Base-by-base conservation (phyloP, 2,329 filamentous ascomycete species). In the Fusarium euwallaceae region DNA sequence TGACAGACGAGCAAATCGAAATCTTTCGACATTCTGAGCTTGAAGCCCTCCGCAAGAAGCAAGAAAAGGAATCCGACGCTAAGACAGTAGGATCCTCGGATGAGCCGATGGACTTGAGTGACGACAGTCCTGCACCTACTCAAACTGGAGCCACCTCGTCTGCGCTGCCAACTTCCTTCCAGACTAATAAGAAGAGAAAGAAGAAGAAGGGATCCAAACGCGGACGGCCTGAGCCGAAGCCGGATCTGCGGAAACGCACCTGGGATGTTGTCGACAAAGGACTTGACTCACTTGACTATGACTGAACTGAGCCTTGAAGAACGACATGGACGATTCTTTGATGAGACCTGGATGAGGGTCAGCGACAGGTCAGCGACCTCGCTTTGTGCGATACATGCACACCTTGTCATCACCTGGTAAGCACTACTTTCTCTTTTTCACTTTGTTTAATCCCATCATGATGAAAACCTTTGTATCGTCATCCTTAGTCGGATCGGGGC, bases 1-100 rank as follows among this genome's bases (percentile, higher is more conserved):
- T 98, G 78, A 98, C 95, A 11, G 94, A 98, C 79, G 94, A 95
- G 77, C 94, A 98, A 85, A 94, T 98, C 76, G 90, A 91, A 63
- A 96, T 98, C 71, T 98, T 98, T 81, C 89, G 95, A 71, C 94
- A 97, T 80, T 96, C 94, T 3, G 96, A 98, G 82, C 89, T 97
- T 24, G 92, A 97, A 79, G 84, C 90, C 14, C 85, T 97, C 43
- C 85, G 94, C 29, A 90, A 90, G 71, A 85, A 88, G 69, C 81
- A 83, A 61, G 82, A 83, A 48, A 85, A 81, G 67, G 82, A 78
- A 20, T 22, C 60, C 1, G 27, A 41, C 20, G 17, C 45, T 14
- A 72, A 68, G 45, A 51, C 45, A 51, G 51, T 41, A 16, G 51
- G 60, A 17, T 61, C 73, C 14, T 69, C 73, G 8, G 66, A 75